A percentile compares a stretch with the other conserved stretches of the same genome.
These are phyloP conservation scores for Dipteronia dyeriana DNA, from an alignment of 345 rosid species.

Conservation along the genomic window DNA sequence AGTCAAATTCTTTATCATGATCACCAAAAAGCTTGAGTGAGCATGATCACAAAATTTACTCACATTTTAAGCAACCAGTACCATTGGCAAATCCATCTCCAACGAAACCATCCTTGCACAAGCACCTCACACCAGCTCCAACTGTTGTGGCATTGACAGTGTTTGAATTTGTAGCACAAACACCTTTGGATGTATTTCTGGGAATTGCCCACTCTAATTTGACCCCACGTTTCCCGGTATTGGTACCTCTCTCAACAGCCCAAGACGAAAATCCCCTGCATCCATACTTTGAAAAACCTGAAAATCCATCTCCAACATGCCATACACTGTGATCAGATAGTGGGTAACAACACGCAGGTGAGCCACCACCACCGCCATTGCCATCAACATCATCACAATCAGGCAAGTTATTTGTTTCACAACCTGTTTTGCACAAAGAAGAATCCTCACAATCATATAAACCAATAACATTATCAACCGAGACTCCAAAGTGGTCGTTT, in stretches of 20 bases:
- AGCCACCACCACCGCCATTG: conserved; percentile 44
- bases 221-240: conserved; percentile 64
- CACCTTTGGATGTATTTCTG: conserved; percentile 38
- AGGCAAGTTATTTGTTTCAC: conserved; percentile 64
- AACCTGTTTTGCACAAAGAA: conserved; percentile 65
- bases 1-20: conserved; percentile 1
- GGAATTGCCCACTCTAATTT: conserved; percentile 88
- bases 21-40: background rate
- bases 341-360: conserved; percentile 78
- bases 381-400: conserved; percentile 44
- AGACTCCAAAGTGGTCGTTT: conserved; percentile 52
- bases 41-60: conserved; percentile 19
- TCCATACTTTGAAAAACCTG: conserved; percentile 66
- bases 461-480: conserved; percentile 68
- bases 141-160: conserved; percentile 64
- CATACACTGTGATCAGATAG: conserved; percentile 71
- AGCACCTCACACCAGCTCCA: conserved; percentile 62
- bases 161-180: conserved; percentile 49
- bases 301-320: conserved; percentile 61
- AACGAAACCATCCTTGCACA: conserved; percentile 62
- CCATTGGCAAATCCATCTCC: conserved; percentile 79
- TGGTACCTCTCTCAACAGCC: conserved; percentile 62
- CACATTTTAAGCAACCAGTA: conserved; percentile 67
- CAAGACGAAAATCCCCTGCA: conserved; percentile 85
- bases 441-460: conserved; percentile 88